A percentile compares a stretch with the other conserved stretches of the same genome.
Evolutionary conservation across 306 rosid species (phyloP).

Genomic region (Acacia crassicarpa): DNA sequence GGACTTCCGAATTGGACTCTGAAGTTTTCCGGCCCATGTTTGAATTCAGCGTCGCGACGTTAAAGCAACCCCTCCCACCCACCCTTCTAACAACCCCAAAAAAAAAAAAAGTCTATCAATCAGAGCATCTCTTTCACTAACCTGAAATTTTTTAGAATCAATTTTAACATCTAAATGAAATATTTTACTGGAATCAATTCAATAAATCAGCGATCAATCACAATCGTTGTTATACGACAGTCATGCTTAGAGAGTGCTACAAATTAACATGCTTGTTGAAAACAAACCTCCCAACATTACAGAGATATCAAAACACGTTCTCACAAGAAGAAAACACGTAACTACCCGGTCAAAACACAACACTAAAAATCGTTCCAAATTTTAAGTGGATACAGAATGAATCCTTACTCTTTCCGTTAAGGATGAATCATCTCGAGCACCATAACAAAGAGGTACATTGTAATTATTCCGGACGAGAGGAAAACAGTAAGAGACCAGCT

Average conservation of each 20-base stretch:
- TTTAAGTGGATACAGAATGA: conserved; percentile 22
- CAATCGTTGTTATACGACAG: neutral
- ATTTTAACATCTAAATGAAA: no score
- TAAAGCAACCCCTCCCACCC: no score
- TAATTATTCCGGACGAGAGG: conserved; percentile 34
- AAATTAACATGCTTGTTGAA: neutral
- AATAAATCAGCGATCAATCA: neutral
- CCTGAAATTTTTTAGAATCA: neutral
- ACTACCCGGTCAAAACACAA: neutral
- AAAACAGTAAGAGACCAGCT: conserved; percentile 26
- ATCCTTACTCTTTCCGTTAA: conserved; percentile 16
- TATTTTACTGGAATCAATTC: neutral
- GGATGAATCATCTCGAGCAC: conserved; percentile 19
- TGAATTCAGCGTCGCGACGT: neutral
- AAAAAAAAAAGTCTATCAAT: no score
- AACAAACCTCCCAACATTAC: neutral
- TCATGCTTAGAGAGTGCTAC: neutral
- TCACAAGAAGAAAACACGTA: neutral
- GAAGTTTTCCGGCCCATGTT: neutral
- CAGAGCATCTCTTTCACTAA: no score
- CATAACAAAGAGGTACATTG: conserved; percentile 28
- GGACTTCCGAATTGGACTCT: neutral
- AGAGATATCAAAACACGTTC: neutral
- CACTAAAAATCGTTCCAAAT: conserved; percentile 5
- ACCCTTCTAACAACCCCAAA: no score